A percentile compares a stretch with the other conserved stretches of the same genome.
Evolutionary conservation across 2,329 filamentous ascomycete genomes (phyloP).

Genomic region (Calonectria ilicicola): DNA sequence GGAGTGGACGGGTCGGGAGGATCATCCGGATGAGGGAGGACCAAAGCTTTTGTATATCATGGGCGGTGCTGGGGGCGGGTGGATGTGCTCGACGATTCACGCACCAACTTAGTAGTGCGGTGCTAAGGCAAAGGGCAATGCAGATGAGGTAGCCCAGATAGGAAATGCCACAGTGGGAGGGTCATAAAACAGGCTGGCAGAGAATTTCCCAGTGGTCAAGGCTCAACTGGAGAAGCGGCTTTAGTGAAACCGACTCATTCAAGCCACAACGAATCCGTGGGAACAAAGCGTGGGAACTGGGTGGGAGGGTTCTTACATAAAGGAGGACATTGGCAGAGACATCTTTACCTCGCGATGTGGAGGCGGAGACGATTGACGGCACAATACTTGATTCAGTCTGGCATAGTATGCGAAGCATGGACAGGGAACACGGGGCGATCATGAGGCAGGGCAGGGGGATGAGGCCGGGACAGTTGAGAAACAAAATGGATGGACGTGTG

Average conservation of each 20-base stretch:
- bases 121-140: conserved; percentile 46
- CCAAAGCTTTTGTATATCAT: conserved; percentile 48
- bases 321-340: conserved; percentile 28
- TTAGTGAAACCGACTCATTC: conserved; percentile 44
- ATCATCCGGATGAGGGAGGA: conserved; percentile 37
- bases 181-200: conserved; percentile 39
- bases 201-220: conserved; percentile 43
- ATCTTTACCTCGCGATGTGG: conserved; percentile 39
- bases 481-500: conserved; percentile 37
- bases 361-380: conserved; percentile 46
- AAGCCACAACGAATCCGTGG: conserved; percentile 42
- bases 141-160: conserved; percentile 53
- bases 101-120: conserved; percentile 34
- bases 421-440: conserved; percentile 46
- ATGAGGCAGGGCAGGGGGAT: conserved; percentile 38
- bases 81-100: conserved; percentile 38
- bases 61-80: conserved; percentile 40
- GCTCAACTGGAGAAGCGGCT: conserved; percentile 41
- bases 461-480: conserved; percentile 41
- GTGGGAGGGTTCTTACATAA: conserved; percentile 36
- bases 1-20: conserved; percentile 23
- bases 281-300: conserved; percentile 41
- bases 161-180: conserved; percentile 51
- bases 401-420: conserved; percentile 46
- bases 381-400: conserved; percentile 42